Evolutionary conservation across 495 filamentous ascomycete genomes (phyloP).

Genomic region (Pseudoneurospora amorphoporcata): DNA sequence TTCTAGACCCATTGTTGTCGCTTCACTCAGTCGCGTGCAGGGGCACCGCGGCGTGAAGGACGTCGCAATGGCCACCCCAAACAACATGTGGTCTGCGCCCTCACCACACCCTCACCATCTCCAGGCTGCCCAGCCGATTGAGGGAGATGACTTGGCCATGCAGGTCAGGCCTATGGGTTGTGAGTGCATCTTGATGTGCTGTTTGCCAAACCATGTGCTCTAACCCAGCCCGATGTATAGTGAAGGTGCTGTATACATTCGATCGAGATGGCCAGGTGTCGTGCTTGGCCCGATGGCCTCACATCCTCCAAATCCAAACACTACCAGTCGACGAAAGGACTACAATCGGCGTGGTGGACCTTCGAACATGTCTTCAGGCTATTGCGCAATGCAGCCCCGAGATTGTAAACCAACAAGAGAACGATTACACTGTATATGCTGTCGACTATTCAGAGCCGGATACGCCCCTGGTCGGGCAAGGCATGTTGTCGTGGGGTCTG

Average conservation of each 20-base stretch:
- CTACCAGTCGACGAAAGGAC: conserved; percentile 62
- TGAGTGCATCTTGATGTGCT: conserved; percentile 20
- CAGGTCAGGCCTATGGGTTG: conserved; percentile 42
- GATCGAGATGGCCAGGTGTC: conserved; percentile 81
- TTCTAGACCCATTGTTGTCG: not conserved
- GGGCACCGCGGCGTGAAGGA: conserved; percentile 8
- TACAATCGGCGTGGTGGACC: conserved; percentile 77
- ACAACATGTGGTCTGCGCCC: conserved; percentile 16
- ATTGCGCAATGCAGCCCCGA: conserved; percentile 73
- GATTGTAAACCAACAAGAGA: conserved; percentile 68
- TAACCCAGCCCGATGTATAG: conserved; percentile 32
- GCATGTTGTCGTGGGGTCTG: conserved; percentile 85
- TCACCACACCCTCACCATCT: conserved; percentile 10
- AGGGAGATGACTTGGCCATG: conserved; percentile 33
- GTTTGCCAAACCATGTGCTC: conserved; percentile 1
- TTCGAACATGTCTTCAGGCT: conserved; percentile 83
- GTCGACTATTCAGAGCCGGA: conserved; percentile 95
- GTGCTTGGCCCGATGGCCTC: conserved; percentile 83
- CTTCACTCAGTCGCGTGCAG: conserved; percentile 7
- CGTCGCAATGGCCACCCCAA: conserved; percentile 15
- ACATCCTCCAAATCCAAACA: conserved; percentile 68
- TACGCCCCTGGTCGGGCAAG: conserved; percentile 86
- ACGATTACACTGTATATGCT: conserved; percentile 93
- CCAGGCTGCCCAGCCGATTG: conserved; percentile 32
- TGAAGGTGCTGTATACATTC: conserved; percentile 97